Conservation (phyloP, 2,329 filamentous ascomycete species). For the Colletotrichum musicola region DNA sequence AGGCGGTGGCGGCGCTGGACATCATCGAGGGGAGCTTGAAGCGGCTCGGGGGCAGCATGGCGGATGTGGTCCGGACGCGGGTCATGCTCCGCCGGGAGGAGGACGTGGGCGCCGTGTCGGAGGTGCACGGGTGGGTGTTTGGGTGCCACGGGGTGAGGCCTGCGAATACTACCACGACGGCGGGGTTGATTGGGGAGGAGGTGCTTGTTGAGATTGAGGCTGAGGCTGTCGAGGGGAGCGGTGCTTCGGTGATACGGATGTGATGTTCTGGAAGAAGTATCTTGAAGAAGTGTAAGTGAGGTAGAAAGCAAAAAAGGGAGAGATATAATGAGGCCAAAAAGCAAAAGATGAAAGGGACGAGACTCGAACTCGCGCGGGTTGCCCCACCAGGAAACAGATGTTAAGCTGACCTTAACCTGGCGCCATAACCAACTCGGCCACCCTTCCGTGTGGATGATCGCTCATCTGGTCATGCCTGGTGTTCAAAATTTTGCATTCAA, state of each 20-base stretch:
- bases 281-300: too few relatives aligned
- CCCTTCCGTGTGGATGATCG: conserved; percentile 15
- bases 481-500: not conserved
- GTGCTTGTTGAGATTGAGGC: conserved; percentile 26
- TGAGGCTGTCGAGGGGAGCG: conserved; percentile 15
- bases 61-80: conserved; percentile 33
- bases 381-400: conserved; percentile 39
- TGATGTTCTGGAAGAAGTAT: not conserved
- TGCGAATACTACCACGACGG: conserved; percentile 9
- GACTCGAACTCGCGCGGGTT: conserved; percentile 40
- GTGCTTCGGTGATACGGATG: conserved; percentile 4
- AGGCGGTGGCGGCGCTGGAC: conserved; percentile 25
- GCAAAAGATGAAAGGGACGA: conserved; percentile 37
- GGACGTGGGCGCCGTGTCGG: conserved; percentile 16
- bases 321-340: not conserved
- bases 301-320: not conserved
- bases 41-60: conserved; percentile 20
- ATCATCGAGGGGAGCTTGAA: conserved; percentile 5
- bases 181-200: conserved; percentile 17
- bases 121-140: conserved; percentile 25
- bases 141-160: conserved; percentile 12
- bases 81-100: conserved; percentile 26
- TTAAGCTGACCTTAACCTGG: conserved; percentile 40
- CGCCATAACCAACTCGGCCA: conserved; percentile 40
- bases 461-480: too few relatives aligned